These are phyloP conservation scores for Apiotrichum gamsii DNA, from an alignment of 1,284 basidiomycete genomes.

Conservation along the genomic window DNA sequence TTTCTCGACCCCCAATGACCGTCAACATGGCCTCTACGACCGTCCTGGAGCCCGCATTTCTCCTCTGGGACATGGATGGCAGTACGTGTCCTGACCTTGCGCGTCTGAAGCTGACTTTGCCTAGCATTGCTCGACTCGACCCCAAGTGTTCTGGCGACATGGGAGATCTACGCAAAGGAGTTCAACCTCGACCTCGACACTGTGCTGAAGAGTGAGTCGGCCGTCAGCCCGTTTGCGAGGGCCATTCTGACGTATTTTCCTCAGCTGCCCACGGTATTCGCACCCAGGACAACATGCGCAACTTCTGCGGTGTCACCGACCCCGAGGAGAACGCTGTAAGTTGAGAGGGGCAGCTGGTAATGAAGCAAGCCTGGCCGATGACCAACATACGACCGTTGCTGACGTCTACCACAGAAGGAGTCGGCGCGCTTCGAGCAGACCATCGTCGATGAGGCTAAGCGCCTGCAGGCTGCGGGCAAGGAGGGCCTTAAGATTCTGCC, in stretches of 20 bases:
- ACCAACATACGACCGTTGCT: too few relatives aligned
- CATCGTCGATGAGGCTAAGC: constrained; percentile 40
- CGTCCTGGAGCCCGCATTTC: constrained; percentile 3
- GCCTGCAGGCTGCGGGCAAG: constrained; percentile 39
- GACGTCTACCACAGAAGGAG: too few relatives aligned
- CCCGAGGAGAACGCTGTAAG: constrained; percentile 55
- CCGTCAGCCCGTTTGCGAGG: too few relatives aligned
- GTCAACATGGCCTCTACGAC: constrained; percentile 1
- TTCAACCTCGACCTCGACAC: constrained; percentile 42
- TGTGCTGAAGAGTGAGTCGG: constrained; percentile 43
- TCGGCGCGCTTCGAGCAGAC: constrained; percentile 41
- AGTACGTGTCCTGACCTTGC: too few relatives aligned
- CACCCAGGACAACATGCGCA: constrained; percentile 63
- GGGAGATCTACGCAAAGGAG: constrained; percentile 40
- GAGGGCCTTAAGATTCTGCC: constrained; percentile 42
- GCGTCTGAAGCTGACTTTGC: too few relatives aligned
- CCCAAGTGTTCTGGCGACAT: constrained; percentile 42
- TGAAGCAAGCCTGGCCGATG: too few relatives aligned
- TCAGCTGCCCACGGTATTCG: constrained; percentile 69
- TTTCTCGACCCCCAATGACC: background rate
- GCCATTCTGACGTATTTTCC: background rate
- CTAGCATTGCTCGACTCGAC: too few relatives aligned
- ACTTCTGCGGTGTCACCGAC: constrained; percentile 60
- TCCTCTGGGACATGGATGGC: constrained; percentile 47
- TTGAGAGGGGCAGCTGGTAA: background rate